Evolutionary conservation across 2,329 filamentous ascomycete genomes (phyloP), one percentile per base, ranked within the genome.

Genomic region (Alternaria hordeiaustralica): DNA sequence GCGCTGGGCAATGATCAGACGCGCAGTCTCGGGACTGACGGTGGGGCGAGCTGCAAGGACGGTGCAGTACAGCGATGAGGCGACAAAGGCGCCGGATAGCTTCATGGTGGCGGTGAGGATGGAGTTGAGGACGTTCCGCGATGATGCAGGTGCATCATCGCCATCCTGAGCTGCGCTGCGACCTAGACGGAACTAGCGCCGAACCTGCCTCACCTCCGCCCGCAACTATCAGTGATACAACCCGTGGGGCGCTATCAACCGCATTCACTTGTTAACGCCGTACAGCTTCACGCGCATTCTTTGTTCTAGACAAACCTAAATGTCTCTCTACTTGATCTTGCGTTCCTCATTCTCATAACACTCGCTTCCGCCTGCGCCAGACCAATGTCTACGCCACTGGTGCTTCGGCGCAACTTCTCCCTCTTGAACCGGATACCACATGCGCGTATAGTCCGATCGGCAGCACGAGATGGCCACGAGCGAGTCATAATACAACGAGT

Each of bases 1-100:
- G 70, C 84, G 77, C 73, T 85, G 82, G 54, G 85, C 84, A 63
- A 87, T 71, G 53, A 86, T 81, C 61, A 86, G 74, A 72, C 84
- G 80, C 68, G 85, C 83, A 43, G 82, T 81, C 58, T 82, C 78
- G 15, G 84, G 80, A 69, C 60, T 72, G 63, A 80, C 67, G 26
- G 72, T 69, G 41, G 76, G 58, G 74, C 82, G 33, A 72, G 67
- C 26, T 74, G 78, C 71, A 21, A 71, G 68, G 36, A 75, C 75
- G 18, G 76, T 66, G 70, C 76, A 79, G 72, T 73, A 80, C 49
- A 84, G 75, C 63, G 79, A 82, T 30, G 82, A 78, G 64, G 81
- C 64, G 60, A 81, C 65, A 63, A 80, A 67, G 68, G 78, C 73
- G 64, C 78, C 73, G 61, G 79, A 80, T 55, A 82, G 76, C 80